A percentile compares a stretch with the other conserved stretches of the same genome.
Conservation (phyloP, 805 yeast species). For the Metschnikowia aberdeeniae region DNA sequence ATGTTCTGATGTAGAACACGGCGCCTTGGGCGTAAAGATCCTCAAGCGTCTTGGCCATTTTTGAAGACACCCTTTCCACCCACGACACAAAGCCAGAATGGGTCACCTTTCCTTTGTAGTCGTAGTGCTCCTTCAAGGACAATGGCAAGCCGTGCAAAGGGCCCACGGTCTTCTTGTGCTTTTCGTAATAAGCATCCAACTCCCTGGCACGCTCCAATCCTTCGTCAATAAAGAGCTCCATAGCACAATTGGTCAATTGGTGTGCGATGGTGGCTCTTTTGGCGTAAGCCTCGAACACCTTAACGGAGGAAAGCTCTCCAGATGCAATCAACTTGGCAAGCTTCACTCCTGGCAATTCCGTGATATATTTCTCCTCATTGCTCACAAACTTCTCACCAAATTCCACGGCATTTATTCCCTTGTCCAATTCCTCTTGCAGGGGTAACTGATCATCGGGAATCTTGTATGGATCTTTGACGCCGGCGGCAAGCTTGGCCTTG, state of each 20-base stretch:
- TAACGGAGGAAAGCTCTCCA: slow-evolving; percentile 13
- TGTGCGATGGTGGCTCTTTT: slow-evolving; percentile 19
- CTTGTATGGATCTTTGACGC: slow-evolving; percentile 16
- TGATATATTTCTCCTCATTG: slow-evolving; percentile 10
- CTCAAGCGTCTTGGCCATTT: slow-evolving; percentile 8
- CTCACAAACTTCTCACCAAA: slow-evolving; percentile 10
- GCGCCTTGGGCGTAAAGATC: slow-evolving; percentile 16
- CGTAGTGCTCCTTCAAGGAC: slow-evolving; percentile 18
- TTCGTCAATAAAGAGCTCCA: slow-evolving; percentile 19
- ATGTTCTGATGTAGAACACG: slow-evolving; percentile 16
- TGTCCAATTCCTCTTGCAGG: slow-evolving; percentile 13
- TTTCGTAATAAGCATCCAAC: slow-evolving; percentile 12
- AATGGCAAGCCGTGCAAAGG: slow-evolving; percentile 18
- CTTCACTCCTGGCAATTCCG: slow-evolving; percentile 11
- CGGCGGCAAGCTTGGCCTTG: slow-evolving; percentile 20
- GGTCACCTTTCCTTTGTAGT: slow-evolving; percentile 14
- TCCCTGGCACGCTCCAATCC: slow-evolving; percentile 17
- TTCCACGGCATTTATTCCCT: slow-evolving; percentile 14
- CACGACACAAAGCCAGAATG: slow-evolving; percentile 16
- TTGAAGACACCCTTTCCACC: slow-evolving; percentile 13
- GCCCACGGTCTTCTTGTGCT: slow-evolving; percentile 14
- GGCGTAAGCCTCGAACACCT: slow-evolving; percentile 15
- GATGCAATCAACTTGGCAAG: slow-evolving; percentile 14
- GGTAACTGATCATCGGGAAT: slow-evolving; percentile 13
- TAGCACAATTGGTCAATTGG: slow-evolving; percentile 19